Conservation (phyloP, 306 rosid genomes). For the Prunus campanulata region DNA sequence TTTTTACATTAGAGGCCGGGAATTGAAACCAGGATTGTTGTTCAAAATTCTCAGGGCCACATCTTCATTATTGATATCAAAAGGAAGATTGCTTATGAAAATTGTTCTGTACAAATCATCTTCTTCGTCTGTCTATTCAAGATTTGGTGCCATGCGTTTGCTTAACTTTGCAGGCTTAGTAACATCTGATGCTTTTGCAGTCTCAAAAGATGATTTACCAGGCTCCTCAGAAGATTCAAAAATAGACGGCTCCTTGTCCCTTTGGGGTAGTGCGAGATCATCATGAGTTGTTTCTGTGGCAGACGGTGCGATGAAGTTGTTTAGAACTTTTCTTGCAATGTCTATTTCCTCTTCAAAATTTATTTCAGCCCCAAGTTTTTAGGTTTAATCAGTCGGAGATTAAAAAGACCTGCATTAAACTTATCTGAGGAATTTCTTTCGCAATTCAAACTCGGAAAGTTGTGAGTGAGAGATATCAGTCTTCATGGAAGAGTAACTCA, state of each 20-base stretch:
- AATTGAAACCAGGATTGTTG: not conserved
- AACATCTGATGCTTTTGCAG: constrained; percentile 42
- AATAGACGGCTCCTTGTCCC: constrained; percentile 30
- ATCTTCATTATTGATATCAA: constrained; percentile 69
- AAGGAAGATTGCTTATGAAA: constrained; percentile 81
- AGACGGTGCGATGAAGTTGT: constrained; percentile 57
- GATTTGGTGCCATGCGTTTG: constrained; percentile 30
- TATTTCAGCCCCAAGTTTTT: constrained; percentile 32
- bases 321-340: constrained; percentile 73
- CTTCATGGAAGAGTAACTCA: not conserved
- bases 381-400: not conserved
- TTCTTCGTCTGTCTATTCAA: constrained; percentile 44
- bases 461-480: not conserved
- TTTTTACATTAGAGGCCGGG: too few species aligned
- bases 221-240: constrained; percentile 32
- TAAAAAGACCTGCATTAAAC: not conserved
- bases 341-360: constrained; percentile 84
- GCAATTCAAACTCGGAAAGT: not conserved
- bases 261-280: too few species aligned
- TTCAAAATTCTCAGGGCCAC: constrained; percentile 15
- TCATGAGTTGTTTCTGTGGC: constrained; percentile 24
- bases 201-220: constrained; percentile 36
- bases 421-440: not conserved
- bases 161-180: constrained; percentile 39
- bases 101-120: constrained; percentile 70